Evolutionary conservation across 2,329 filamentous ascomycete genomes (phyloP).

Genomic region (Torrubiella hemipterigena): DNA sequence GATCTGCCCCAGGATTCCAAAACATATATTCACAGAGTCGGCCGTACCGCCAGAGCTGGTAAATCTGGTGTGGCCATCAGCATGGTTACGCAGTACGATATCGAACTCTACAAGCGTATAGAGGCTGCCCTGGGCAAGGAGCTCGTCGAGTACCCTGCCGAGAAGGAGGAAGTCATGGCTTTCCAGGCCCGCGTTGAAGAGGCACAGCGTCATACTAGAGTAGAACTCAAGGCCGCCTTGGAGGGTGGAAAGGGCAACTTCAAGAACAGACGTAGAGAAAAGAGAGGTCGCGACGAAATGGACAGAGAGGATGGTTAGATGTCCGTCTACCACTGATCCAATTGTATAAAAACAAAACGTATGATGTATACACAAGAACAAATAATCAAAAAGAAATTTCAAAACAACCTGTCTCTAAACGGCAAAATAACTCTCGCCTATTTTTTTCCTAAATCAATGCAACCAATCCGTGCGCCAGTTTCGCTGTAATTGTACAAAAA

Average conservation of each 20-base stretch:
- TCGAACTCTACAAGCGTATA: slow-evolving; percentile 70
- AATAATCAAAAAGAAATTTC: background rate
- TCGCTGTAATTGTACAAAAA: no score
- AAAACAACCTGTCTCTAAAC: no score
- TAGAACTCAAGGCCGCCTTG: slow-evolving; percentile 69
- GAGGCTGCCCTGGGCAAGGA: slow-evolving; percentile 74
- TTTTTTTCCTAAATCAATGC: background rate
- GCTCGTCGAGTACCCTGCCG: slow-evolving; percentile 53
- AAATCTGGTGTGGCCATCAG: slow-evolving; percentile 73
- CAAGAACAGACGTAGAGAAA: slow-evolving; percentile 27
- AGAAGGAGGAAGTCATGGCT: slow-evolving; percentile 77
- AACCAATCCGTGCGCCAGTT: no score
- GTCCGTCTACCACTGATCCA: background rate
- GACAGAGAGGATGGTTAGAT: slow-evolving; percentile 59
- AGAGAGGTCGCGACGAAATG: slow-evolving; percentile 45
- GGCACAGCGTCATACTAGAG: slow-evolving; percentile 67
- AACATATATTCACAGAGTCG: slow-evolving; percentile 84
- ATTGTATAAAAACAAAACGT: background rate
- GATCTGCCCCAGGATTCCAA: slow-evolving; percentile 77
- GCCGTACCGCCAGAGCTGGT: slow-evolving; percentile 76
- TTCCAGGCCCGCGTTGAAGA: slow-evolving; percentile 69
- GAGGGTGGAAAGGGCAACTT: slow-evolving; percentile 42
- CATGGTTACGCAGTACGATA: slow-evolving; percentile 78
- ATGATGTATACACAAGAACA: background rate
- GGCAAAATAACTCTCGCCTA: background rate